phyloP scores from a whole-genome alignment of 371 early-diverging fungal species.

The Haplosporangium sp. region DNA sequence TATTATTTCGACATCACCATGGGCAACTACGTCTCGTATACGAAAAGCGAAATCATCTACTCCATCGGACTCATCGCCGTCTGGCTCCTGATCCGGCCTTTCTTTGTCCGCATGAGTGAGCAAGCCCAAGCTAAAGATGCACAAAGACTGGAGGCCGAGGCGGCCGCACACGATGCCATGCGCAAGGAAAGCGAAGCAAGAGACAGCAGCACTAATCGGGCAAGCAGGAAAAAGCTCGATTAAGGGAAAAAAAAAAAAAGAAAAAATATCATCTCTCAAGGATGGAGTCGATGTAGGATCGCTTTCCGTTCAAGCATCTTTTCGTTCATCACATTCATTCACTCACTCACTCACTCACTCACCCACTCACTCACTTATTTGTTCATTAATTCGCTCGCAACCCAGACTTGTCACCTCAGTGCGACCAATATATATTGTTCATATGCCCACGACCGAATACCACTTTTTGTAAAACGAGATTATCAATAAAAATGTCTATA shows the following conservation, averaged over 20 bases:
- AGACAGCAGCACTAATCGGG: not conserved
- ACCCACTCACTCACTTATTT: not conserved
- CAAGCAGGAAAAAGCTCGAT: constrained; percentile 37
- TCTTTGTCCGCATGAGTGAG: constrained; percentile 47
- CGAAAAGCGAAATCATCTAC: constrained; percentile 41
- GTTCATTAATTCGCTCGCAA: too few relatives aligned
- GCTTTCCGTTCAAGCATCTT: too few relatives aligned
- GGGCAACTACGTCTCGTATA: constrained; percentile 47
- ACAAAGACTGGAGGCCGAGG: constrained; percentile 27
- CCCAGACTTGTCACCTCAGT: too few relatives aligned
- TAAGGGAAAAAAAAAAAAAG: constrained; percentile 7
- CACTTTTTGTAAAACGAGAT: too few relatives aligned
- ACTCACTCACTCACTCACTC: not conserved
- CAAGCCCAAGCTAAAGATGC: constrained; percentile 36
- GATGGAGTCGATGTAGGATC: too few relatives aligned
- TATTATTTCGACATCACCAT: constrained; percentile 12
- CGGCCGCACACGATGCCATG: constrained; percentile 11
- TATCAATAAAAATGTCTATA: too few relatives aligned
- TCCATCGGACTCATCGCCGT: constrained; percentile 38
- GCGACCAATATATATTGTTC: too few relatives aligned
- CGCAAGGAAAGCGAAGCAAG: not conserved
- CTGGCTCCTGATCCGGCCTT: constrained; percentile 45
- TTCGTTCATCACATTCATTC: not conserved
- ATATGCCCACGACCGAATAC: too few relatives aligned
- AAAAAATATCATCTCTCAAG: not conserved